These are phyloP conservation scores for Elsinoe fawcettii DNA, from an alignment of 2,329 filamentous ascomycete genomes.

Conservation along the genomic window DNA sequence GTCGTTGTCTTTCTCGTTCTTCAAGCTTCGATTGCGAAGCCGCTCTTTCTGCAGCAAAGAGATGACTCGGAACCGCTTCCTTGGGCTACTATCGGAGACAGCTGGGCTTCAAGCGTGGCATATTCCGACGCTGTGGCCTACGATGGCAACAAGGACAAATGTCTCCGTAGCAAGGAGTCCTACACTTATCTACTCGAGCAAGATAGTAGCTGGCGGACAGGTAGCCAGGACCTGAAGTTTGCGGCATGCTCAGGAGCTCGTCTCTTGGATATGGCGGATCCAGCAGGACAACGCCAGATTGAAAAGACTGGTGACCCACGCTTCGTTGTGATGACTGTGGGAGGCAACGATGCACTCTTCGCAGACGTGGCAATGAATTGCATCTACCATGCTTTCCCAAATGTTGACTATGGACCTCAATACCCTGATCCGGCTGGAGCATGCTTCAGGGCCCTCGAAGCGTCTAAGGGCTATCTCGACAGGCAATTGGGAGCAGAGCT, in stretches of 20 bases:
- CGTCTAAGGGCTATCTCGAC: no score
- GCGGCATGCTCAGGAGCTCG: neutral
- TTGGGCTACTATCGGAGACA: conserved; percentile 1
- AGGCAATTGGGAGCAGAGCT: no score
- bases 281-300: neutral
- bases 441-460: no score
- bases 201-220: neutral
- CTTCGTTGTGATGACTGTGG: neutral
- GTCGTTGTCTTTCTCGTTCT: no score
- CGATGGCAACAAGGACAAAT: conserved; percentile 1
- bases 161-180: neutral
- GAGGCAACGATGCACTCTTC: neutral
- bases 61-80: neutral
- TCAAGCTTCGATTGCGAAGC: no score
- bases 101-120: neutral
- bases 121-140: neutral
- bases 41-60: neutral
- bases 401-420: neutral
- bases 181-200: neutral
- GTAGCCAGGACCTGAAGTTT: neutral
- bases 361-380: neutral
- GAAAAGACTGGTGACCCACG: neutral
- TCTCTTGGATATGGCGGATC: neutral
- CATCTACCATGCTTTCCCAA: neutral
- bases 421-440: neutral